A percentile compares a stretch with the other conserved stretches of the same genome.
These are phyloP conservation scores for Eucalyptus pauciflora DNA, from an alignment of 345 rosid genomes.

Conservation along the genomic window DNA sequence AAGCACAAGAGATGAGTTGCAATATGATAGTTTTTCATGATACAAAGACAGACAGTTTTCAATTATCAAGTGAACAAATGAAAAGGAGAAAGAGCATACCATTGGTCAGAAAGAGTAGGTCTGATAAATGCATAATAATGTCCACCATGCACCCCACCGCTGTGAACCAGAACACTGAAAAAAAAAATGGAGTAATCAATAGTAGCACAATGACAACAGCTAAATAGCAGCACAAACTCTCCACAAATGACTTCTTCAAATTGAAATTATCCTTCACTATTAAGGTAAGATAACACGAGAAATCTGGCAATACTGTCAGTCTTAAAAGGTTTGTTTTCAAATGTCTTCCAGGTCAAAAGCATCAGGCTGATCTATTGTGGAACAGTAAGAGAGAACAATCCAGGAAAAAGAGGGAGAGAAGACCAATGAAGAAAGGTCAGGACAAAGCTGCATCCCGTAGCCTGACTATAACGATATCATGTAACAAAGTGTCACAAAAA, in stretches of 20 bases:
- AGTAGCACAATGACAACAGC: not conserved
- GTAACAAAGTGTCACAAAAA: not conserved
- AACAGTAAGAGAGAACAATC: not conserved
- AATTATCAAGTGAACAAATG: not conserved
- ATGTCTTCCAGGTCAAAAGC: not conserved
- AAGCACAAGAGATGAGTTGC: not conserved
- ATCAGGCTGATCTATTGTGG: not conserved
- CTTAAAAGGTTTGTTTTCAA: not conserved
- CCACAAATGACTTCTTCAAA: not conserved
- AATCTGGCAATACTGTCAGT: not conserved
- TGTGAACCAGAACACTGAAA: constrained; percentile 92
- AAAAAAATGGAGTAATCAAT: not conserved
- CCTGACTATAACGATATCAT: not conserved
- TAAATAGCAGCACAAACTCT: not conserved
- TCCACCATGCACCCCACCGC: constrained; percentile 97
- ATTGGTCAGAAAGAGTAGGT: constrained; percentile 89
- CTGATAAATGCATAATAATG: constrained; percentile 98
- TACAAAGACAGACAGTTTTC: not conserved
- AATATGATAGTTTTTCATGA: not conserved
- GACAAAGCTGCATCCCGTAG: not conserved
- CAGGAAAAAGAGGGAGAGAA: not conserved
- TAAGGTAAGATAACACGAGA: not conserved
- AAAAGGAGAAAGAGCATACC: constrained; percentile 29
- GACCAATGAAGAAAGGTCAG: not conserved
- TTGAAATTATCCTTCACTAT: not conserved